Evolutionary conservation across 164 flowering plant genomes (phyloP), one percentile per base, ranked within the genome.

Genomic region (Warburgia ugandensis): DNA sequence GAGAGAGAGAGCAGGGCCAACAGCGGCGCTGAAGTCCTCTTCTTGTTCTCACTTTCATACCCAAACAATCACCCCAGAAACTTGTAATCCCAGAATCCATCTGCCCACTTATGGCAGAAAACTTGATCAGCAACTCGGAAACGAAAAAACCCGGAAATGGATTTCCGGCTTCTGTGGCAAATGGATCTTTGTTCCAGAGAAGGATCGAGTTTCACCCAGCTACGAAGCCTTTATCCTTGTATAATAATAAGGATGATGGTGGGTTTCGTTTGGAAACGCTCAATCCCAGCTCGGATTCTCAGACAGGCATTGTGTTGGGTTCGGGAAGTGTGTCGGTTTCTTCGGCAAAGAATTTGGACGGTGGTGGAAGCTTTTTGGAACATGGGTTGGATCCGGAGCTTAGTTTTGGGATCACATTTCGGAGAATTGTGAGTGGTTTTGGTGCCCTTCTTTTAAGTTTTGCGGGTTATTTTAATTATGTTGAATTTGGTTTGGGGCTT

Each of bases 371-470:
- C 58, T 8, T 25, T 12, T 27, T 39, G 45, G 86, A 80, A 12
- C 49, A 10, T 49, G 78, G 77, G 45, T 64, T 83, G 70, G 94
- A 84, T 75, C 75, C 81, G 37, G 96, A 84, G 59, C 73, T 83
- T 40, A 69, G 77, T 53, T 71, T 77, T 10, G 73, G 70, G 40
- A 72, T 75, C 26, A 69, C 88, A 9, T 56, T 84, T 36, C 68
- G 81, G 36, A 79, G 81, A 63, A 88, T 88, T 44, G 94, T 84
- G 59, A 88, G 96, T 68, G 48, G 38, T 6, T 25, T 7, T 49
- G 19, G 4, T 25, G 19, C 13, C 1, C 33, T 50, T 25, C 20
- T 43, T 50, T 2, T 47, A n/a, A n/a, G n/a, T n/a, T n/a, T n/a
- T n/a, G n/a, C n/a, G n/a, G n/a, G n/a, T 14, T 19, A 13, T 3